Base-by-base conservation (phyloP, 805 yeast genomes). In the Pichia cephalocereana region DNA sequence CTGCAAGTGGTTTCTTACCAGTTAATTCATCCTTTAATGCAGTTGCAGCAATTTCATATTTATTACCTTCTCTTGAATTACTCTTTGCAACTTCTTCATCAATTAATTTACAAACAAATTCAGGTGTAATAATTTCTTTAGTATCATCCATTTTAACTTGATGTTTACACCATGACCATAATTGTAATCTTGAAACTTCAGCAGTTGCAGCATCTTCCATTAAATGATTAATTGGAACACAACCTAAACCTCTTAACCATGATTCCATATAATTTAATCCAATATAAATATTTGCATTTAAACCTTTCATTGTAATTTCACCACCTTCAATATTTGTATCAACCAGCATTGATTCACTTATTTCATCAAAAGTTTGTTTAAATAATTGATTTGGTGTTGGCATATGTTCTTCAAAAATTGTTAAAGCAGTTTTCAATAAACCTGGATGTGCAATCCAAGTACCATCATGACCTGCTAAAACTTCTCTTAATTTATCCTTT, bases 161-260 rank as follows among this genome's bases (percentile, higher is more conserved):
- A 63, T 85, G 90, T 50, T 80, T 82, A 46, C 81, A 85, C 95
- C 95, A 85, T 63, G 86, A 88, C 74, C 82, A 82, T 56, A 85
- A 71, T 68, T 84, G 91, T 52, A 88, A 76, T 70, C 93, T 77
- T 37, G 90, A 82, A 38, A 85, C 95, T 67, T 85, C 95, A 39
- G 93, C 91, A 45, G 95, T 85, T 34, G 93, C 93, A 30, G 95
- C 95, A 66, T 85, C 95, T 68, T 85, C 95, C 95, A 85, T 85
- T 66, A 85, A 72, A 64, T 80, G 78, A 70, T 85, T 84, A 65
- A 85, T 85, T 55, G 95, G 91, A 52, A 83, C 90, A 74, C 93
- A 85, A 15, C 95, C 95, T 46, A 80, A 69, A 51, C 88, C 88
- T 64, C 89, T 75, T 58, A 84, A 75, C 95, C 95, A 85, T 31